phyloP scores from a whole-genome alignment of 768 basidiomycete genomes.

The Rhizopogon sp. region DNA sequence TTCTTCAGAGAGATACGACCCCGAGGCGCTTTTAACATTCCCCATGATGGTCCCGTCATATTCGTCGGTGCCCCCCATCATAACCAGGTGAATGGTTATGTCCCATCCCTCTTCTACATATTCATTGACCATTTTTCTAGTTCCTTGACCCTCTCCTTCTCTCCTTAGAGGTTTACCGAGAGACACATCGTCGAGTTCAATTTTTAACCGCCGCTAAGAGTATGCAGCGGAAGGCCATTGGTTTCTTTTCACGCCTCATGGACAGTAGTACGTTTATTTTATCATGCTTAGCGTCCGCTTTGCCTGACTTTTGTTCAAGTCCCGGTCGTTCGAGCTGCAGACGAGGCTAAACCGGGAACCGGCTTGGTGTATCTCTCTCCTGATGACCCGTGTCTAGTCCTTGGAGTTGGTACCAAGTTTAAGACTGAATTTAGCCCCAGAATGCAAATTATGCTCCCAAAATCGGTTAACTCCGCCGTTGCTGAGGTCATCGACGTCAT shows the following conservation, averaged over 20 bases:
- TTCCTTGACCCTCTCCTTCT: slow-evolving; percentile 90
- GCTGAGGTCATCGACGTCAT: slow-evolving; percentile 87
- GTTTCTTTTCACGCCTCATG: slow-evolving; percentile 78
- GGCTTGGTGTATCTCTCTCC: slow-evolving; percentile 69
- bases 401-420: slow-evolving; percentile 82
- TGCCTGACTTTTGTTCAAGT: slow-evolving; percentile 44
- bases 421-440: slow-evolving; percentile 63
- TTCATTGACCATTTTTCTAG: slow-evolving; percentile 34
- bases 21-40: slow-evolving; percentile 92
- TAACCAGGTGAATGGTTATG: slow-evolving; percentile 60
- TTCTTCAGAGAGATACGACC: slow-evolving; percentile 97
- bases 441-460: slow-evolving; percentile 86
- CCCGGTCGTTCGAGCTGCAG: slow-evolving; percentile 89
- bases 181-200: slow-evolving; percentile 75
- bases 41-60: slow-evolving; percentile 83
- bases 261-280: slow-evolving; percentile 64
- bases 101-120: slow-evolving; percentile 6
- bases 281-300: not conserved
- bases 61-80: slow-evolving; percentile 92
- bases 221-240: slow-evolving; percentile 74
- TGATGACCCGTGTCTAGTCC: slow-evolving; percentile 74
- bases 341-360: slow-evolving; percentile 69
- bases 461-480: slow-evolving; percentile 65
- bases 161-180: slow-evolving; percentile 79
- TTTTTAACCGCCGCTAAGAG: slow-evolving; percentile 90